Evolutionary conservation across 495 filamentous ascomycete species (phyloP), one percentile per base, ranked within the genome.

Genomic region (Geopyxis carbonaria): DNA sequence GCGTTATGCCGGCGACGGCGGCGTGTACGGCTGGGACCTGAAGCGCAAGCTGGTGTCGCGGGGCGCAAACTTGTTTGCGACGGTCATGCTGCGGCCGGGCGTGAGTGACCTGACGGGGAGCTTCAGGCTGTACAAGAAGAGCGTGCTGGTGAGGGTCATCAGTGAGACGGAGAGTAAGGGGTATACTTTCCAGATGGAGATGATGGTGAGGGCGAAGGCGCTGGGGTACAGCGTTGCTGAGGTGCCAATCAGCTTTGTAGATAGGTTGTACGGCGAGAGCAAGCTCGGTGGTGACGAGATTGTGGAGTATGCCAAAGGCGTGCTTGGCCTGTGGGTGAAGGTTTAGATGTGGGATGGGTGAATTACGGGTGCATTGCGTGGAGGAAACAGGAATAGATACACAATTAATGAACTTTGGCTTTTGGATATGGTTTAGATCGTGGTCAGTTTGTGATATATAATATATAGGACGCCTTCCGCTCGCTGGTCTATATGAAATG

Each of bases 181-280:
- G 11, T 97, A 93, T 57, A 87, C 81, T 19, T 95, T 95, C 68
- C 89, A 97, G 73, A 95, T 97, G 89, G 89, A 93, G 67, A 75
- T 81, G 73, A 80, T 82, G 76, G 44, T 53, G 3, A 69, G 87
- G 36, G 89, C 89, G 28, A 93, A 91, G 68, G 80, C 78, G 10
- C 82, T 89, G 78, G 84, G 86, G 1, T 89, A 68, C 60, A 78
- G 68, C 37, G 83, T 97, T 21, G 79, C 77, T 11, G 89, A 95
- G 67, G 85, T 89, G 42, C 89, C 87, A 4, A 95, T 97, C 48
- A 77, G 72, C 16, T 97, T 97, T 61, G 89, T 97, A 29, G 89
- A 97, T 59, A 73, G 89, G 28, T 62, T 97, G 24, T 94, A 91
- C 56, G 89, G 89, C 3, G 89, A 95, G 59, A 85, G 78, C 54